Evolutionary conservation across 495 filamentous ascomycete species (phyloP).

Genomic region (Aspergillus conjunctus): DNA sequence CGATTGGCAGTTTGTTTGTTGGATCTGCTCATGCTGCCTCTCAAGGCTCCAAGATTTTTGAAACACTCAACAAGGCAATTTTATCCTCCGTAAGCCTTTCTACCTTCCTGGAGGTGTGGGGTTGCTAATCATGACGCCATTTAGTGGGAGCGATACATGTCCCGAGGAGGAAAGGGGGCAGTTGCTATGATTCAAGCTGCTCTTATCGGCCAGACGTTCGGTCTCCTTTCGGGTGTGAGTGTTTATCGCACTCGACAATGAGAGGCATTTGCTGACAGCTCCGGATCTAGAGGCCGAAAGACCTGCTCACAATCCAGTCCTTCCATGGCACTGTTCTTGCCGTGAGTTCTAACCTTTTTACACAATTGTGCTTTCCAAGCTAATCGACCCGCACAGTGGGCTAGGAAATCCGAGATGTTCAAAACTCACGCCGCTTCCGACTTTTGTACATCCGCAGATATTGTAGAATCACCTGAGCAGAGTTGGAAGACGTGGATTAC

Average conservation of each 20-base stretch:
- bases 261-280: neutral
- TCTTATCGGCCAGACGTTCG: conserved; percentile 42
- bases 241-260: neutral
- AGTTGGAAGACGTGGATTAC: conserved; percentile 22
- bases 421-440: neutral
- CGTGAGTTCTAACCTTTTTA: conserved; percentile 15
- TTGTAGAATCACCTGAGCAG: too few relatives aligned
- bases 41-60: conserved; percentile 36
- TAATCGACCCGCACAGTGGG: too few relatives aligned
- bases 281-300: conserved; percentile 22
- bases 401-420: conserved; percentile 8
- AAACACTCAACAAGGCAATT: conserved; percentile 39
- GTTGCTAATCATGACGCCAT: neutral
- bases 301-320: conserved; percentile 29
- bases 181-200: conserved; percentile 35
- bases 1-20: conserved; percentile 36
- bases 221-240: conserved; percentile 33
- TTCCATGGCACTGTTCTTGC: conserved; percentile 41
- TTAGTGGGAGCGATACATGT: conserved; percentile 24
- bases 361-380: too few relatives aligned
- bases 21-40: conserved; percentile 29
- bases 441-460: too few relatives aligned
- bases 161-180: conserved; percentile 4
- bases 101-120: neutral
- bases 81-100: conserved; percentile 28